These are phyloP conservation scores for Paraurostyla sp. DNA, from an alignment of 73 alveolate species.

Conservation along the genomic window DNA sequence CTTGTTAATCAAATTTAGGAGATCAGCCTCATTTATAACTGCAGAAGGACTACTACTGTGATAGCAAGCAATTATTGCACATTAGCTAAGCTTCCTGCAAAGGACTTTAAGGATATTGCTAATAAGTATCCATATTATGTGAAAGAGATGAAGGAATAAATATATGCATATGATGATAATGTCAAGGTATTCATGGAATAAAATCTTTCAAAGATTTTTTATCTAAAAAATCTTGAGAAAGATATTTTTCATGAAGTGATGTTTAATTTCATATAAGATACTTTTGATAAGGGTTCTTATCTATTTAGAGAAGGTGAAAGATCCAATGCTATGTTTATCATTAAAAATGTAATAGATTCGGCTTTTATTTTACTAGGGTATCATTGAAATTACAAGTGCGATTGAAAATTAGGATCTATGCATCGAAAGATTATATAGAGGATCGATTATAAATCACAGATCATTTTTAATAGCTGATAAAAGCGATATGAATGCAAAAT, in stretches of 20 bases:
- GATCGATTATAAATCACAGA: slow-evolving; percentile 63
- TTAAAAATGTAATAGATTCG: slow-evolving; percentile 64
- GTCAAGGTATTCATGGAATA: slow-evolving; percentile 36
- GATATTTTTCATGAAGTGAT: slow-evolving; percentile 53
- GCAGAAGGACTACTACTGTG: slow-evolving; percentile 63
- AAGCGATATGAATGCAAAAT: slow-evolving; percentile 44
- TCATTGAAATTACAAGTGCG: slow-evolving; percentile 26
- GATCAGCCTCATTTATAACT: slow-evolving; percentile 40
- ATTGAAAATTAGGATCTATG: slow-evolving; percentile 13
- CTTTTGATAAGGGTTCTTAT: slow-evolving; percentile 42
- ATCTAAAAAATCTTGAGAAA: slow-evolving; percentile 24
- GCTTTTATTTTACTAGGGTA: too few relatives aligned
- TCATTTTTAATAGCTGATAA: slow-evolving; percentile 57
- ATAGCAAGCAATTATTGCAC: slow-evolving; percentile 60
- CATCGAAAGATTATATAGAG: slow-evolving; percentile 61
- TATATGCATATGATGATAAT: slow-evolving; percentile 49
- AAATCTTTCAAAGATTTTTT: slow-evolving; percentile 7
- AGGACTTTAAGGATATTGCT: not conserved
- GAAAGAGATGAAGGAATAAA: slow-evolving; percentile 18
- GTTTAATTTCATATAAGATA: slow-evolving; percentile 48
- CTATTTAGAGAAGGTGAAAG: slow-evolving; percentile 27
- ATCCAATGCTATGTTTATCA: slow-evolving; percentile 53
- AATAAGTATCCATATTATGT: not conserved
- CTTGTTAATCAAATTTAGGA: not conserved
- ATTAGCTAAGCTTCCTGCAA: slow-evolving; percentile 9